phyloP scores from a whole-genome alignment of 2,329 filamentous ascomycete species.

The Xylariaceae sp. region DNA sequence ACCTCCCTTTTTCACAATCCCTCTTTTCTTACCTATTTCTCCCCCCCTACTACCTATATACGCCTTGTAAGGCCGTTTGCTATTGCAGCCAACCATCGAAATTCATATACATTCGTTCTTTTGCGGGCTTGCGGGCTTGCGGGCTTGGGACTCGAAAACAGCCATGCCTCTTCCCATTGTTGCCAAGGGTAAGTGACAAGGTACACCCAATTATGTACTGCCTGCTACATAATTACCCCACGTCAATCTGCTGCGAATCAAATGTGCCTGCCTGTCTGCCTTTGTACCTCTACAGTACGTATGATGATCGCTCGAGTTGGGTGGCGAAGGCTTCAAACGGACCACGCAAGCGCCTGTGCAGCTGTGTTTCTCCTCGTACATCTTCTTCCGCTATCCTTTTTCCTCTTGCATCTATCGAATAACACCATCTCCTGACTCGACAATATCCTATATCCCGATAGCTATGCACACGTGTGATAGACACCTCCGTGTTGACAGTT shows the following conservation, averaged over 20 bases:
- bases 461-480: neutral
- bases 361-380: neutral
- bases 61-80: conserved; percentile 4
- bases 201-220: too few species aligned
- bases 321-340: conserved; percentile 29
- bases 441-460: neutral
- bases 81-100: too few species aligned
- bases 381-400: neutral
- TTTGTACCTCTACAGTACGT: too few species aligned
- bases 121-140: too few species aligned
- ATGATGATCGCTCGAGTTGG: conserved; percentile 20
- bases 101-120: conserved; percentile 5
- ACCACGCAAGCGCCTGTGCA: conserved; percentile 29
- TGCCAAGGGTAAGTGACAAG: conserved; percentile 42
- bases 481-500: conserved; percentile 1
- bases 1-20: neutral
- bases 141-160: conserved; percentile 14
- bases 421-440: neutral
- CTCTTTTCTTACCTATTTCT: too few species aligned
- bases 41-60: neutral
- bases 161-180: conserved; percentile 42
- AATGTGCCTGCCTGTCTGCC: conserved; percentile 23
- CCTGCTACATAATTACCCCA: too few species aligned
- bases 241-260: conserved; percentile 31
- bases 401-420: neutral